phyloP scores from a whole-genome alignment of 495 filamentous ascomycete genomes.

The Achaetomiella virescens region DNA sequence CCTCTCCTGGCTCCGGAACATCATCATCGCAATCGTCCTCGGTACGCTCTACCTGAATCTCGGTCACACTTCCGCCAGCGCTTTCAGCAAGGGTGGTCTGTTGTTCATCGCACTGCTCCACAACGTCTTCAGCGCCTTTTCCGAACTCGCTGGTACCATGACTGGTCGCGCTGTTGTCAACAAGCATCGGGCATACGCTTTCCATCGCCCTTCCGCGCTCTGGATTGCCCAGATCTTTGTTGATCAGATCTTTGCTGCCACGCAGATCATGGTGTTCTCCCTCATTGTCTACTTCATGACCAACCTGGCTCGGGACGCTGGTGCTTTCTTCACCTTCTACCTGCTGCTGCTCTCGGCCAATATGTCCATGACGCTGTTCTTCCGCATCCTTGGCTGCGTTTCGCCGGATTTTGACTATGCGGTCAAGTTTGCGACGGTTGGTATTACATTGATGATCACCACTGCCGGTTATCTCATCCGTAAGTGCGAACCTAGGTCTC shows the following conservation, averaged over 20 bases:
- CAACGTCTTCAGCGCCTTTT: slow-evolving; percentile 75
- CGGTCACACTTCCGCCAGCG: slow-evolving; percentile 57
- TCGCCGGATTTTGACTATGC: slow-evolving; percentile 82
- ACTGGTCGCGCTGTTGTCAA: slow-evolving; percentile 67
- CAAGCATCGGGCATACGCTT: slow-evolving; percentile 72
- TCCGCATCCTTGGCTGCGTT: slow-evolving; percentile 70
- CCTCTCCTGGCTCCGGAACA: slow-evolving; percentile 69
- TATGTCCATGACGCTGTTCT: slow-evolving; percentile 71
- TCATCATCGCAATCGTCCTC: slow-evolving; percentile 68
- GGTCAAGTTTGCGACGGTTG: slow-evolving; percentile 68
- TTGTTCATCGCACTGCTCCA: slow-evolving; percentile 71
- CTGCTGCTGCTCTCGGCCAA: slow-evolving; percentile 65
- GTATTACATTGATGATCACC: slow-evolving; percentile 71
- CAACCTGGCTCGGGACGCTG: slow-evolving; percentile 56
- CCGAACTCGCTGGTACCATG: slow-evolving; percentile 67
- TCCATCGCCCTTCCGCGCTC: slow-evolving; percentile 70
- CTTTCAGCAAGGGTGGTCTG: slow-evolving; percentile 71
- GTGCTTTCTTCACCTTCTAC: slow-evolving; percentile 74
- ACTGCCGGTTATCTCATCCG: slow-evolving; percentile 75
- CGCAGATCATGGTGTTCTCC: slow-evolving; percentile 62
- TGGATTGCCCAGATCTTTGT: slow-evolving; percentile 76
- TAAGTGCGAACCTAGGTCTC: not conserved
- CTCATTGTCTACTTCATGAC: slow-evolving; percentile 81
- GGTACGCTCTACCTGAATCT: slow-evolving; percentile 73
- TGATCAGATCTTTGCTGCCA: slow-evolving; percentile 64